Percentiles rank a stretch among this genome's conserved stretches.
phyloP scores from a whole-genome alignment of 164 flowering plant species.

The Tetracentron sinense region DNA sequence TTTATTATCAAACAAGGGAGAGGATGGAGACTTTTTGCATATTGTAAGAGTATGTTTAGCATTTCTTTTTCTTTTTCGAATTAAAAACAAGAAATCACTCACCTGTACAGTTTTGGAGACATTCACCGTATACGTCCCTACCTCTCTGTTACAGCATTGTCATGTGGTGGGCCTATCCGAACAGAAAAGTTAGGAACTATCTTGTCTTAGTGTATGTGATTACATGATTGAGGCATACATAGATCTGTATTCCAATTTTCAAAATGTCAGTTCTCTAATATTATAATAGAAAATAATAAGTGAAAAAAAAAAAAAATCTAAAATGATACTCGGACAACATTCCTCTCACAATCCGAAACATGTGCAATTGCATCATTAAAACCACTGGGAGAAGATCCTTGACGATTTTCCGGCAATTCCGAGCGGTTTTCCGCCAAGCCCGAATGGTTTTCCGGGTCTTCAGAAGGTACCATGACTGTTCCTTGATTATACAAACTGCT shows the following conservation, averaged over 20 bases:
- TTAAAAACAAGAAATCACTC: too few relatives aligned
- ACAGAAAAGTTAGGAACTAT: background rate
- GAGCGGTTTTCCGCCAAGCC: slow-evolving; percentile 18
- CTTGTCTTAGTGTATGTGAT: too few relatives aligned
- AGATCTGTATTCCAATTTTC: background rate
- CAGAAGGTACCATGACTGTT: slow-evolving; percentile 18
- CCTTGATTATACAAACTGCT: slow-evolving; percentile 63
- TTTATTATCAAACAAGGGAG: too few relatives aligned
- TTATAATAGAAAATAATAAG: background rate
- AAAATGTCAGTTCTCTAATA: slow-evolving; percentile 17
- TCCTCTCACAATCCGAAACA: slow-evolving; percentile 33
- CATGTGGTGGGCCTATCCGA: slow-evolving; percentile 9
- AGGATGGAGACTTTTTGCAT: too few relatives aligned
- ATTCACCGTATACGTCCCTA: slow-evolving; percentile 12
- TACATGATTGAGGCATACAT: background rate
- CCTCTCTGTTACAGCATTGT: slow-evolving; percentile 1
- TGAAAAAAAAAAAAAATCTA: slow-evolving; percentile 33
- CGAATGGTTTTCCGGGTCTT: slow-evolving; percentile 14
- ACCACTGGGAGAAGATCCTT: slow-evolving; percentile 5
- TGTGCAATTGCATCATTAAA: slow-evolving; percentile 16
- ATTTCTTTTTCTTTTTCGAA: too few relatives aligned
- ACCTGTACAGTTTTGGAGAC: slow-evolving; percentile 19
- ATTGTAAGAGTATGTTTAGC: too few relatives aligned
- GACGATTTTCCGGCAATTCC: slow-evolving; percentile 13
- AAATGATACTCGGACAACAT: slow-evolving; percentile 20